Percentiles rank a stretch among this genome's conserved stretches.
phyloP scores from a whole-genome alignment of 345 rosid species.

The Noccaea caerulescens region DNA sequence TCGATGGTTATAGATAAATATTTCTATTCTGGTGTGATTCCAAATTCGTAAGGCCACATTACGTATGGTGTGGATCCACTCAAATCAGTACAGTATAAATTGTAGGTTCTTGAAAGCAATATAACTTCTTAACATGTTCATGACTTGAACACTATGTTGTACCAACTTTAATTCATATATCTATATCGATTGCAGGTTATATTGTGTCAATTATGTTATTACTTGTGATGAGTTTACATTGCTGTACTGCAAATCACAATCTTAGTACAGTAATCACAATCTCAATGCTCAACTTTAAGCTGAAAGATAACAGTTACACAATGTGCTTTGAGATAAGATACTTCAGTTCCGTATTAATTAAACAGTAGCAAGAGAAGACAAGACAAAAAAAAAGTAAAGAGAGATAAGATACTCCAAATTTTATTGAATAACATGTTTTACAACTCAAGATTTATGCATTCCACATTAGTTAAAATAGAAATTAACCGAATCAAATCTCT shows the following conservation, averaged over 20 bases:
- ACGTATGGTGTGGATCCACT: background rate
- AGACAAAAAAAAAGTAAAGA: background rate
- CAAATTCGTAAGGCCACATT: background rate
- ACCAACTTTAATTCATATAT: too few relatives aligned
- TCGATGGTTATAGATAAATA: too few relatives aligned
- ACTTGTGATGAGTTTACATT: background rate
- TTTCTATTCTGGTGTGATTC: background rate
- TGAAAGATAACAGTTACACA: background rate
- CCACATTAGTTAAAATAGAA: background rate
- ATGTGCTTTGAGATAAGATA: background rate
- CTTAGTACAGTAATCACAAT: background rate
- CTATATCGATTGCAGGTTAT: background rate
- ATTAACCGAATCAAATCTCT: background rate
- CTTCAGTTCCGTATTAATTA: background rate
- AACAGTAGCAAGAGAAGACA: background rate
- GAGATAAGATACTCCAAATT: background rate
- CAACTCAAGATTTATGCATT: conserved; percentile 13
- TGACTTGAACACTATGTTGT: background rate
- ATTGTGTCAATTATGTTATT: background rate
- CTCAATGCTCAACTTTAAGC: background rate
- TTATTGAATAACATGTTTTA: conserved; percentile 19
- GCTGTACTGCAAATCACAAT: too few relatives aligned
- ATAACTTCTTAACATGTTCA: background rate
- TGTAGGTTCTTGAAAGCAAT: background rate
- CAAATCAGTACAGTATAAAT: background rate